These are phyloP conservation scores for Fusarium burgessii DNA, from an alignment of 2,329 filamentous ascomycete species.

Conservation along the genomic window DNA sequence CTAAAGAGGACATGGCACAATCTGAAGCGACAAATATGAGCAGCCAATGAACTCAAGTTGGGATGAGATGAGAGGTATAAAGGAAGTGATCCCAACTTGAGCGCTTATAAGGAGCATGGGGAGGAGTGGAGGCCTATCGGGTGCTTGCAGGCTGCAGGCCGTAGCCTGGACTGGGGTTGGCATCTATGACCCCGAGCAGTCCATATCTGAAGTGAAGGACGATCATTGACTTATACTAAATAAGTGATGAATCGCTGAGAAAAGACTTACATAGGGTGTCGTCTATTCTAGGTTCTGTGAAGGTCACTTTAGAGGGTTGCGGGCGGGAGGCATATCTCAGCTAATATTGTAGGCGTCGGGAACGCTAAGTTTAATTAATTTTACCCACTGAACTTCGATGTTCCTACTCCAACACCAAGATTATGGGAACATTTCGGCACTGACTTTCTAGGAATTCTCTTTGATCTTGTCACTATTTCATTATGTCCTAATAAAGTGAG, in stretches of 20 bases:
- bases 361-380: background rate
- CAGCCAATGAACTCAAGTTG: too few relatives aligned
- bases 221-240: background rate
- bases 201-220: background rate
- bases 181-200: background rate
- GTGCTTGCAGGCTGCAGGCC: background rate
- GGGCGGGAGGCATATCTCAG: background rate
- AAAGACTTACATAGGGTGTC: background rate
- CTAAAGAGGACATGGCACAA: background rate
- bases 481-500: background rate
- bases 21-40: background rate
- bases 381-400: background rate
- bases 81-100: background rate
- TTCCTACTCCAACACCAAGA: background rate
- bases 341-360: conserved; percentile 6
- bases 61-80: background rate
- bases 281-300: background rate
- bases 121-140: background rate
- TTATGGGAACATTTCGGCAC: background rate
- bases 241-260: background rate
- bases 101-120: background rate
- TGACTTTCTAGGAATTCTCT: background rate
- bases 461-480: background rate
- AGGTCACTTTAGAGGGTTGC: background rate
- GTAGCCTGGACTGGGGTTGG: background rate